A percentile compares a stretch with the other conserved stretches of the same genome.
phyloP scores from a whole-genome alignment of 164 flowering plant genomes.

The Aristolochia californica region DNA sequence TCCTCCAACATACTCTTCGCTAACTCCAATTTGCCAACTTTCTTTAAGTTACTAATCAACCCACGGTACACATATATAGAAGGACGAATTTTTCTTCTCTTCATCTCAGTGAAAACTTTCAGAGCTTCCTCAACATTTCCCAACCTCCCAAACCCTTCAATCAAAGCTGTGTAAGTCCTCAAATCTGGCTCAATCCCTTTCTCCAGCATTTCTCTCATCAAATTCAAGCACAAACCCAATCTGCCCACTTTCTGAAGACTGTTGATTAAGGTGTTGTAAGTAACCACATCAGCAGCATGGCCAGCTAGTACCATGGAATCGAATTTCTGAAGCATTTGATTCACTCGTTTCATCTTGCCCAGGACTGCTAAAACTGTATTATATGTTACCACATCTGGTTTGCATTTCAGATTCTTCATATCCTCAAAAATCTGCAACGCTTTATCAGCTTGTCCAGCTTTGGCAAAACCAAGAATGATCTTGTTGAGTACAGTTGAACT shows the following conservation, averaged over 20 bases:
- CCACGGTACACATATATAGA: conserved; percentile 59
- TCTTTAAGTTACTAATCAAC: conserved; percentile 43
- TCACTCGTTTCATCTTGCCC: conserved; percentile 48
- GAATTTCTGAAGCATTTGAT: conserved; percentile 63
- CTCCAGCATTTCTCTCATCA: conserved; percentile 46
- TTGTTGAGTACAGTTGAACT: conserved; percentile 39
- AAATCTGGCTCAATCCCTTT: conserved; percentile 68
- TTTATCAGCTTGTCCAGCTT: conserved; percentile 49
- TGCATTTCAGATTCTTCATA: conserved; percentile 42
- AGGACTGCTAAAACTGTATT: conserved; percentile 55
- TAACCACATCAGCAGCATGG: conserved; percentile 47
- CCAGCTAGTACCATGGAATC: conserved; percentile 45
- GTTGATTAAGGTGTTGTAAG: conserved; percentile 72
- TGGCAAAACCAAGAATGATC: conserved; percentile 54
- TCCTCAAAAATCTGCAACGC: conserved; percentile 59
- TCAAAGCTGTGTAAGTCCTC: conserved; percentile 67
- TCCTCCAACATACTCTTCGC: conserved; percentile 42
- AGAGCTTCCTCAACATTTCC: conserved; percentile 59
- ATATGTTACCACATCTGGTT: conserved; percentile 61
- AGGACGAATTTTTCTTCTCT: conserved; percentile 37
- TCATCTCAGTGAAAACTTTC: conserved; percentile 63
- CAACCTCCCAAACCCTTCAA: conserved; percentile 64
- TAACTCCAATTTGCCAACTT: conserved; percentile 48
- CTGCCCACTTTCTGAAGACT: conserved; percentile 57
- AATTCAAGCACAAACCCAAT: conserved; percentile 38